Percentiles rank a stretch among this genome's conserved stretches.
Conservation (phyloP, 2,329 filamentous ascomycete species). For the Herpotrichia juniperi region DNA sequence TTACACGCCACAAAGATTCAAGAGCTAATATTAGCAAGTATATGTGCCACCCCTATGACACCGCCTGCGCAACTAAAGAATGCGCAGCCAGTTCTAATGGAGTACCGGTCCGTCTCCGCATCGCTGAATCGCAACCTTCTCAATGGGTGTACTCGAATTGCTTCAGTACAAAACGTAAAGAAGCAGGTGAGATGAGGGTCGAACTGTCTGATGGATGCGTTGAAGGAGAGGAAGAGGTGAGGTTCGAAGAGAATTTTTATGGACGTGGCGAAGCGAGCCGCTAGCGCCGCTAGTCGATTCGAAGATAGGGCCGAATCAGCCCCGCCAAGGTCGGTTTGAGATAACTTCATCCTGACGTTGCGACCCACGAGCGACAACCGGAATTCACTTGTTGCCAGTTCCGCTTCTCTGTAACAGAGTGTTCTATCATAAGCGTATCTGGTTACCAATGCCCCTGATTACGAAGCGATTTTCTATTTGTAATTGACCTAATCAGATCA, state of each 20-base stretch:
- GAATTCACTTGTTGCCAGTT: no score
- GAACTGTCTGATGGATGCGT: constrained; percentile 50
- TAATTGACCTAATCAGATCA: no score
- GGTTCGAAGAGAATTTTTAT: constrained; percentile 29
- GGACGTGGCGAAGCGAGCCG: constrained; percentile 1
- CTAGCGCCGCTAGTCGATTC: background rate
- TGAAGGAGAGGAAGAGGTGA: constrained; percentile 17
- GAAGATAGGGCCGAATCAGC: no score
- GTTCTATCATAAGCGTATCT: no score
- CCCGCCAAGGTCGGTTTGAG: no score
- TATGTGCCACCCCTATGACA: constrained; percentile 84
- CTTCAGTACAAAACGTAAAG: constrained; percentile 47
- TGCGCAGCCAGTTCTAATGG: constrained; percentile 78
- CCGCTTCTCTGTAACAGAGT: no score
- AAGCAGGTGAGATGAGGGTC: constrained; percentile 43
- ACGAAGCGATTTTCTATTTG: no score
- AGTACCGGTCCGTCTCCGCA: constrained; percentile 65
- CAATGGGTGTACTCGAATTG: constrained; percentile 37
- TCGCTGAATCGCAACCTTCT: constrained; percentile 63
- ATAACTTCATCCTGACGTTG: no score
- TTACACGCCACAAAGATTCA: no score
- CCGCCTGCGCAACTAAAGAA: constrained; percentile 74
- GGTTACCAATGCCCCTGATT: background rate
- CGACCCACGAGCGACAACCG: background rate
- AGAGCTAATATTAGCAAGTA: background rate